These are phyloP conservation scores for Ananas comosus DNA, from an alignment of 176 grass and related monocot species.

Conservation along the genomic window DNA sequence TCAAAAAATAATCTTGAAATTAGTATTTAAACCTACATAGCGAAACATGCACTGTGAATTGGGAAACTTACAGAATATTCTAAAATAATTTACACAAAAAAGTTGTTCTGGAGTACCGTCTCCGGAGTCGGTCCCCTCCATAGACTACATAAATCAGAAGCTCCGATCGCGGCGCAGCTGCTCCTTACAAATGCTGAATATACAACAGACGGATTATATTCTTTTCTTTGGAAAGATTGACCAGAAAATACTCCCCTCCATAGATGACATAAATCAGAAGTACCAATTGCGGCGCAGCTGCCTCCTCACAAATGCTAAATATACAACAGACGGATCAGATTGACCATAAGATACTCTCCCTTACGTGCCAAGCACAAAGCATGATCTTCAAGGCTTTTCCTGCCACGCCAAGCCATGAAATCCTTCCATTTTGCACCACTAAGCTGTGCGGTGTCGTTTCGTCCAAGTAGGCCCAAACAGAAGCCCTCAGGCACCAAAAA, in stretches of 20 bases:
- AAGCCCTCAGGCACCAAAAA: background rate
- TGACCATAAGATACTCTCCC: conserved; percentile 31
- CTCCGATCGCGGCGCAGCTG: conserved; percentile 38
- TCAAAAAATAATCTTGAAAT: conserved; percentile 30
- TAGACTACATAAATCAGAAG: conserved; percentile 49
- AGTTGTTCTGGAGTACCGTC: conserved; percentile 44
- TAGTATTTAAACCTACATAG: conserved; percentile 50
- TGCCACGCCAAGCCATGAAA: background rate
- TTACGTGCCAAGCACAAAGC: conserved; percentile 24
- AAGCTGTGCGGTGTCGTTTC: background rate
- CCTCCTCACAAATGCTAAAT: conserved; percentile 33
- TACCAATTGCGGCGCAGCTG: conserved; percentile 36
- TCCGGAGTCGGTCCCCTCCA: conserved; percentile 30
- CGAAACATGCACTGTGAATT: conserved; percentile 63
- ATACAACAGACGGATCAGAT: conserved; percentile 28
- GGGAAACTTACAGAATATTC: conserved; percentile 59
- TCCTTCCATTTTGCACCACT: background rate
- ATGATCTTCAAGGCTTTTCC: conserved; percentile 13
- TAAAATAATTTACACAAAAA: conserved; percentile 61
- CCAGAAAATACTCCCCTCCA: conserved; percentile 34
- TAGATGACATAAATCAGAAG: conserved; percentile 45
- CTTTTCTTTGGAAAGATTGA: conserved; percentile 28
- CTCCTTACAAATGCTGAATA: conserved; percentile 30
- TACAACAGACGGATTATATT: conserved; percentile 28
- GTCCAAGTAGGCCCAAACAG: background rate